These are phyloP conservation scores for Emiliania huxleyi DNA, from an alignment of 78 protist genomes.

Conservation along the genomic window DNA sequence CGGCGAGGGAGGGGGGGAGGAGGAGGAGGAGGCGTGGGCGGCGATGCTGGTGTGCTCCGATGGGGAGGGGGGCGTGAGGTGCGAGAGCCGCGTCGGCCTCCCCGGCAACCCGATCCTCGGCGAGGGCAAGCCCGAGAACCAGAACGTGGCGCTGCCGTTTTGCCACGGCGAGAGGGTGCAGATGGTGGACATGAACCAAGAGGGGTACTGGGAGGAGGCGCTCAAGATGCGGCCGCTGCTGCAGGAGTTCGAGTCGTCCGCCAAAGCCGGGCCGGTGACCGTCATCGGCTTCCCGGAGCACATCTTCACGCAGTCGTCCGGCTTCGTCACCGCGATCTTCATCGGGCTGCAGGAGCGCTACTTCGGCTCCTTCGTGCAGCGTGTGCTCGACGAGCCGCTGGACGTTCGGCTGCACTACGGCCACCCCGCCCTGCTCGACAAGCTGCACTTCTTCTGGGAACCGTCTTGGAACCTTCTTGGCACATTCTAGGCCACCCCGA, in stretches of 20 bases:
- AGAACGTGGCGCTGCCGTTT: slow-evolving; percentile 26
- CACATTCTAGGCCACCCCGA: slow-evolving; percentile 52
- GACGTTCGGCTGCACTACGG: slow-evolving; percentile 38
- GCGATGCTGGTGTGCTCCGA: neutral
- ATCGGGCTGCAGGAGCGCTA: slow-evolving; percentile 33
- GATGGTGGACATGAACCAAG: slow-evolving; percentile 47
- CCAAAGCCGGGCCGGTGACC: neutral
- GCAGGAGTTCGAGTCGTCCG: slow-evolving; percentile 4
- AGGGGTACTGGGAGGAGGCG: slow-evolving; percentile 20
- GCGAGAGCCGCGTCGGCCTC: neutral
- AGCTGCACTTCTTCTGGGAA: too few relatives aligned
- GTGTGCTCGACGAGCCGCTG: slow-evolving; percentile 37
- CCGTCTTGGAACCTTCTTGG: too few relatives aligned
- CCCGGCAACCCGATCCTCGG: slow-evolving; percentile 31
- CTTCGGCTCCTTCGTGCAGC: slow-evolving; percentile 27
- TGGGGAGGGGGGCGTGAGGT: neutral
- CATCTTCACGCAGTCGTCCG: slow-evolving; percentile 35
- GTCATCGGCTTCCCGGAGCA: slow-evolving; percentile 42
- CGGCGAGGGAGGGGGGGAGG: neutral
- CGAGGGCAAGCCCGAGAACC: slow-evolving; percentile 51
- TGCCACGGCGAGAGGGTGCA: slow-evolving; percentile 7
- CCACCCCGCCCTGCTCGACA: too few relatives aligned
- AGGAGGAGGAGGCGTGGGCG: neutral
- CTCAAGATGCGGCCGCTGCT: slow-evolving; percentile 24
- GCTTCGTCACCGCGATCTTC: slow-evolving; percentile 2